phyloP scores from a whole-genome alignment of 345 rosid species.

The Sisymbrium altissimum region DNA sequence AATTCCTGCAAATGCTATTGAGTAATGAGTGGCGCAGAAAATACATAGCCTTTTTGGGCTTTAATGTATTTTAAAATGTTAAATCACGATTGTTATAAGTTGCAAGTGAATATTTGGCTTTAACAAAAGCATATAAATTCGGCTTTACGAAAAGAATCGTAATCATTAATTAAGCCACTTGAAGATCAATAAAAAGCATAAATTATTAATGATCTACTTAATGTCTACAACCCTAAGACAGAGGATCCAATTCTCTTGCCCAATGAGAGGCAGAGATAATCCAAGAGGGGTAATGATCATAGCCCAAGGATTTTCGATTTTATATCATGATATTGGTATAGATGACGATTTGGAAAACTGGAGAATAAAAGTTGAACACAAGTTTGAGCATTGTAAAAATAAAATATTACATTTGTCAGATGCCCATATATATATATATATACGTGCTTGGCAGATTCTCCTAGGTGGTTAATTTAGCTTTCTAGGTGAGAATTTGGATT shows the following conservation, averaged over 20 bases:
- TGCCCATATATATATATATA: not conserved
- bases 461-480: not conserved
- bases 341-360: not conserved
- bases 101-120: slow-evolving; percentile 37
- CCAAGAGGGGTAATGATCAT: slow-evolving; percentile 15
- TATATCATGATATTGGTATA: not conserved
- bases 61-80: slow-evolving; percentile 2
- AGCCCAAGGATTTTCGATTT: not conserved
- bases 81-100: slow-evolving; percentile 17
- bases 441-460: not conserved
- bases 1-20: slow-evolving; percentile 4
- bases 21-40: slow-evolving; percentile 34
- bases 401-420: not conserved
- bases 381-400: not conserved
- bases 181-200: slow-evolving; percentile 26
- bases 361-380: not conserved
- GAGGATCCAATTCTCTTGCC: slow-evolving; percentile 36
- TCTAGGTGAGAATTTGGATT: not conserved
- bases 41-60: slow-evolving; percentile 23
- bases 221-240: slow-evolving; percentile 35
- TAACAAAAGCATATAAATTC: slow-evolving; percentile 31
- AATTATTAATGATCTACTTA: slow-evolving; percentile 20
- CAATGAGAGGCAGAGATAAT: slow-evolving; percentile 28
- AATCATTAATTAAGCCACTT: slow-evolving; percentile 35
- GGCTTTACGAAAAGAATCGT: slow-evolving; percentile 28